Evolutionary conservation across 768 basidiomycete genomes (phyloP).

Genomic region (Clathrus columnatus): DNA sequence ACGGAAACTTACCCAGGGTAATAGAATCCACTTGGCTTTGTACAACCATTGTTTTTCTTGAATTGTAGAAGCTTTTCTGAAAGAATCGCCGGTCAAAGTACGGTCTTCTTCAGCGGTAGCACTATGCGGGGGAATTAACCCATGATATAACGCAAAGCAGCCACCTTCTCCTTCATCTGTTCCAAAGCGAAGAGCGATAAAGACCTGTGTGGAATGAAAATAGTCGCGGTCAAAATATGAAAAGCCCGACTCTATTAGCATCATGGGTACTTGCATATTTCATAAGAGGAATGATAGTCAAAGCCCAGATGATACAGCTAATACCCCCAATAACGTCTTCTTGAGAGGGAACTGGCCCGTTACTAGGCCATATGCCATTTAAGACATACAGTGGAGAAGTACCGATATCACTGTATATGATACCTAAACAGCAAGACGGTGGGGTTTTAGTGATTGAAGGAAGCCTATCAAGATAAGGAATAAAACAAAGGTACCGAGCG

Average conservation of each 20-base stretch:
- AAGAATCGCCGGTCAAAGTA: slow-evolving; percentile 41
- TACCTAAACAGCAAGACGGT: slow-evolving; percentile 20
- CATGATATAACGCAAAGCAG: slow-evolving; percentile 54
- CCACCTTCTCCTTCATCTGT: slow-evolving; percentile 61
- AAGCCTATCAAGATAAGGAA: neutral
- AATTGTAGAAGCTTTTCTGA: slow-evolving; percentile 17
- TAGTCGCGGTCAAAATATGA: neutral
- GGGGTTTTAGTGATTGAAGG: neutral
- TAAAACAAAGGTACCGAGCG: slow-evolving; percentile 21
- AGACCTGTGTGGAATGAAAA: slow-evolving; percentile 28
- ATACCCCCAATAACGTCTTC: slow-evolving; percentile 60
- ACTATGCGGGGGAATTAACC: slow-evolving; percentile 44
- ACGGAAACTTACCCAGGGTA: slow-evolving; percentile 41
- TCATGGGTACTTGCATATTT: slow-evolving; percentile 60
- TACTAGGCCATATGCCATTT: slow-evolving; percentile 53
- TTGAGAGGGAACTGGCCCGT: slow-evolving; percentile 35
- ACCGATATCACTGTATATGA: slow-evolving; percentile 39
- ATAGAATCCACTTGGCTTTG: slow-evolving; percentile 34
- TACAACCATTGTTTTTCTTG: slow-evolving; percentile 10
- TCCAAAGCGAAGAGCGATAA: slow-evolving; percentile 40
- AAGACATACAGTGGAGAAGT: slow-evolving; percentile 58
- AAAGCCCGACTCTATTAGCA: neutral
- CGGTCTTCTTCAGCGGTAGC: slow-evolving; percentile 41
- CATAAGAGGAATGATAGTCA: slow-evolving; percentile 49
- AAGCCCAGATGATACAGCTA: slow-evolving; percentile 55